These are phyloP conservation scores for Schizonepeta tenuifolia DNA, from an alignment of 257 asterid genomes.

Conservation along the genomic window DNA sequence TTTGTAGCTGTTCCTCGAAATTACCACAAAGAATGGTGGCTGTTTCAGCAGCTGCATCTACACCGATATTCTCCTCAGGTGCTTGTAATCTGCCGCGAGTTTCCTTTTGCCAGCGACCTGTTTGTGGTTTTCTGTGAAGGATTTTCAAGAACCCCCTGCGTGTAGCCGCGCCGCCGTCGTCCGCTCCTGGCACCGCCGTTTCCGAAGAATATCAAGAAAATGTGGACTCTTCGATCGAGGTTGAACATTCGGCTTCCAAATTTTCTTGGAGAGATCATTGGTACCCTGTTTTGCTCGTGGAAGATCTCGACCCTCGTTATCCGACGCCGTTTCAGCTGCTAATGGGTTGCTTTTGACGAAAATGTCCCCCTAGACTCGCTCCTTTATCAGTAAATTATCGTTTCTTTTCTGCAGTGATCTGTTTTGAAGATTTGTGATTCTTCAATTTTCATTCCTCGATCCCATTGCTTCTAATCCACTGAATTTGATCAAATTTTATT, in stretches of 20 bases:
- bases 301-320: constrained; percentile 77
- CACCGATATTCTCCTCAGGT: constrained; percentile 39
- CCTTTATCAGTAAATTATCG: constrained; percentile 75
- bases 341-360: constrained; percentile 97
- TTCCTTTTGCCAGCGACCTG: constrained; percentile 31
- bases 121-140: constrained; percentile 20
- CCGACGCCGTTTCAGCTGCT: constrained; percentile 96
- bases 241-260: constrained; percentile 49
- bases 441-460: background rate
- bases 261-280: constrained; percentile 96
- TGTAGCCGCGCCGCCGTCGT: constrained; percentile 74
- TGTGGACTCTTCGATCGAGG: constrained; percentile 34
- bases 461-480: background rate
- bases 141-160: constrained; percentile 38
- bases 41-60: constrained; percentile 42
- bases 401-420: background rate
- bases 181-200: constrained; percentile 45
- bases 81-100: constrained; percentile 1
- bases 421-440: background rate
- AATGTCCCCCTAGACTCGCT: constrained; percentile 97
- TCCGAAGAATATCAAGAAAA: constrained; percentile 44
- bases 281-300: constrained; percentile 94
- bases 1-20: constrained; percentile 10
- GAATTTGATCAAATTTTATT: background rate
- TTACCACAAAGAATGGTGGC: constrained; percentile 30